Evolutionary conservation across 2,329 filamentous ascomycete genomes (phyloP), one percentile per base, ranked within the genome.

Genomic region (Phialophora tarda): DNA sequence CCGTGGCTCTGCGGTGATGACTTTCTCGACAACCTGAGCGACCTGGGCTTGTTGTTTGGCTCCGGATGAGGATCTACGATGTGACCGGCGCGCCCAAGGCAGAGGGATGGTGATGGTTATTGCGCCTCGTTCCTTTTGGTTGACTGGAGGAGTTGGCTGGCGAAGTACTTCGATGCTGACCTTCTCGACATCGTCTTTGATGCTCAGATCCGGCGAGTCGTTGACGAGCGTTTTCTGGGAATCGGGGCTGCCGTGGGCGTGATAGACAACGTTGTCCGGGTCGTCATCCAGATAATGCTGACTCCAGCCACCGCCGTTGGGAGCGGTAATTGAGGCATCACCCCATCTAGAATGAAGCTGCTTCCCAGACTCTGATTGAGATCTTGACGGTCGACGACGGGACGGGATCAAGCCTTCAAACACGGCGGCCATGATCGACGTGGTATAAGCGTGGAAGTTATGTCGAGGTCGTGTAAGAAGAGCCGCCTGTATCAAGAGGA

Each of bases 291-390:
- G 48, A 30, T 68, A 63, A 53, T 66, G 68, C 53, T 70, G 68
- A 58, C 74, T 80, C 79, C 79, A 80, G n/a, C 78, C 79, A 26
- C 78, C 78, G 47, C 76, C 72, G 47, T 73, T 79, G 24, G 79
- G 79, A 70, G 76, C 76, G 26, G 75, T 78, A 68, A 80, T 80
- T 17, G 76, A 70, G 44, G 74, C 70, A 70, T 80, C 79, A 3
- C 79, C 79, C 76, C 77, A 80, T 68, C 78, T 76, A 32, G 76
- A 72, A 69, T 80, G 75, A 44, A 80, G 58, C 21, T 65, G 65
- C 55, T 70, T 70, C 8, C 60, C 65, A 14, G 65, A 64, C 32
- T 64, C 65, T 56, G 68, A 70, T 23, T 63, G 68, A n/a, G 68
- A 68, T 54, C 65, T 54, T 23, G 63, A 62, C 11, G 62, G 48